Base-by-base conservation (phyloP, 805 yeast species). In the Metschnikowia vanudenii region DNA sequence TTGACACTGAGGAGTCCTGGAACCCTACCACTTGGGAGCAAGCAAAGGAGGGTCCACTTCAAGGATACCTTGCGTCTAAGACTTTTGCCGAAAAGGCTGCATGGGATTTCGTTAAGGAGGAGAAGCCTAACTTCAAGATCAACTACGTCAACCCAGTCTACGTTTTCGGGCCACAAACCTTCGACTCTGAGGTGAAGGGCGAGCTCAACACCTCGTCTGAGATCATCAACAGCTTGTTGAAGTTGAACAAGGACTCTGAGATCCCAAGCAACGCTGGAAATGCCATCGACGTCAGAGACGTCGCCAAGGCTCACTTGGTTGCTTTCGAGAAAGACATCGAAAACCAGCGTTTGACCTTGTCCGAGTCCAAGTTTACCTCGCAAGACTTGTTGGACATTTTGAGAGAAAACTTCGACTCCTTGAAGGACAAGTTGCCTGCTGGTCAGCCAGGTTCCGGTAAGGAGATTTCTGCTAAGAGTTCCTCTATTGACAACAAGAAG, bases 11-110 rank as follows among this genome's bases (percentile, higher is more conserved):
- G 49, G 29, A 61, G 7, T 58, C 62, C 36, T 80, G 84, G 80
- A 80, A 81, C 50, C 78, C 76, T 37, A 65, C 77, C 29, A 70
- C 79, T 16, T 74, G 76, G 72, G 79, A 77, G 42, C 71, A 73
- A 50, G 61, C 60, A 13, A 39, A 45, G 26, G 37, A 29, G 19
- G 26, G 22, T 16, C 19, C 37, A 5, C 50, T 69, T 32, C 56
- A 61, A 6, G 76, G 73, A 4, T 71, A 71, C 52, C 65, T 68
- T 45, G 74, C 69, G 1, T 68, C 63, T 45, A 62, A 62, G 51
- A 45, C 59, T 6, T 60, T 56, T 43, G 60, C 65, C 3, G 65
- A 84, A 63, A 55, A 66, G 49, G 63, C 65, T 8, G 67, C 64
- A 20, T 61, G 67, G 67, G 63, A 64, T 29, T 64, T 56, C 34